phyloP scores from a whole-genome alignment of 2,329 filamentous ascomycete genomes.

The Fusarium sp. region DNA sequence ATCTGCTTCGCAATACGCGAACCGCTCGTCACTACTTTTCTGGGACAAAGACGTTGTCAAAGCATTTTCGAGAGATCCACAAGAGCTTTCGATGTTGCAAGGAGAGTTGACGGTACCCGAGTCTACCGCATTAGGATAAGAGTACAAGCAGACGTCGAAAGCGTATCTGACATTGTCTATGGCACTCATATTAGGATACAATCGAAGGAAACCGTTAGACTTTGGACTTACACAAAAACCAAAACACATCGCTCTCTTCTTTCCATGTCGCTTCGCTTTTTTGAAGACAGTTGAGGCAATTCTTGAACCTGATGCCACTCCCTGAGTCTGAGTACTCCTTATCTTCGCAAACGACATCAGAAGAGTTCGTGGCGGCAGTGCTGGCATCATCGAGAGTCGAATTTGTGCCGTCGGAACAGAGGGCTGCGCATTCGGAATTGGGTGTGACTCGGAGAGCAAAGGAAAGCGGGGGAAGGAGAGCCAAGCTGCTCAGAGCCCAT shows the following conservation, averaged over 20 bases:
- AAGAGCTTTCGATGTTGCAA: conserved; percentile 55
- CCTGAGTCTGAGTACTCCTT: conserved; percentile 48
- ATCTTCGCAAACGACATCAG: conserved; percentile 59
- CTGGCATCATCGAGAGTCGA: no score
- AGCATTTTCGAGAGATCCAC: conserved; percentile 51
- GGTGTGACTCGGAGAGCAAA: conserved; percentile 52
- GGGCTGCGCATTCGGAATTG: conserved; percentile 48
- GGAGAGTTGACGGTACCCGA: conserved; percentile 50
- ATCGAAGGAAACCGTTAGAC: no score
- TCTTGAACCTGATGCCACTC: conserved; percentile 57
- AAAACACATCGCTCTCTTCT: conserved; percentile 43
- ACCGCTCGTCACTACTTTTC: background rate
- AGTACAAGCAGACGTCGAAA: conserved; percentile 58
- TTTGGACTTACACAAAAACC: conserved; percentile 57
- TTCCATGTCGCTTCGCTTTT: conserved; percentile 48
- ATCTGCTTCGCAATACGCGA: conserved; percentile 55
- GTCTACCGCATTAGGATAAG: conserved; percentile 44
- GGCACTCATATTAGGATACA: no score
- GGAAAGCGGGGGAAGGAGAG: background rate
- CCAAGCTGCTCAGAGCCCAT: background rate
- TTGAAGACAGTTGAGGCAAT: conserved; percentile 58
- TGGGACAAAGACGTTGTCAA: conserved; percentile 37
- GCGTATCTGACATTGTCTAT: conserved; percentile 56
- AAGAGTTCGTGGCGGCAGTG: conserved; percentile 51
- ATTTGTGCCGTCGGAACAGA: no score